These are phyloP conservation scores for Claviceps pazoutovae DNA, from an alignment of 2,329 filamentous ascomycete species.

Conservation along the genomic window DNA sequence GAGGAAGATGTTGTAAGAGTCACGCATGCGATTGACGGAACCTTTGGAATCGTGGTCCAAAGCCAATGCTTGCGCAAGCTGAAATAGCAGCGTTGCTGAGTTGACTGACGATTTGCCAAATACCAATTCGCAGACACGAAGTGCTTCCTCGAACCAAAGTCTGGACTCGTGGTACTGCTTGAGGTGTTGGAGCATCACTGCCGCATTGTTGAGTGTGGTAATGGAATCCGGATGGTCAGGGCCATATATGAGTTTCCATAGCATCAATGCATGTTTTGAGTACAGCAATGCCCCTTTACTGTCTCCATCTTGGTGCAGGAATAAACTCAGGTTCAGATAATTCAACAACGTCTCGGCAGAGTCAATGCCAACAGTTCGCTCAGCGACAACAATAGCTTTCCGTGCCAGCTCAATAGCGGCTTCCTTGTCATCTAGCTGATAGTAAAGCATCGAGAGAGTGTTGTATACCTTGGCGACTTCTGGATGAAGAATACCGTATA, in stretches of 20 bases:
- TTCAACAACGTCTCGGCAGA: slow-evolving; percentile 86
- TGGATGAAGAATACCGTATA: slow-evolving; percentile 92
- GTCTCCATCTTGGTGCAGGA: slow-evolving; percentile 84
- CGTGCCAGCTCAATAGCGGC: slow-evolving; percentile 88
- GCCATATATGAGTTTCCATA: slow-evolving; percentile 97
- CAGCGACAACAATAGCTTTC: slow-evolving; percentile 91
- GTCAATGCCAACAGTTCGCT: slow-evolving; percentile 87
- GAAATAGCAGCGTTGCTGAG: slow-evolving; percentile 89
- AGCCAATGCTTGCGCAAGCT: slow-evolving; percentile 87
- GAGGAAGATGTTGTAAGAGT: slow-evolving; percentile 93
- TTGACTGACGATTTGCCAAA: slow-evolving; percentile 86
- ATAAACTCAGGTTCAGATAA: slow-evolving; percentile 90
- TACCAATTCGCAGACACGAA: slow-evolving; percentile 76
- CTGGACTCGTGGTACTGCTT: slow-evolving; percentile 92
- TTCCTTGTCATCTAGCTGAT: slow-evolving; percentile 94
- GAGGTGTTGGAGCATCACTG: slow-evolving; percentile 92
- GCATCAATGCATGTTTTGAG: slow-evolving; percentile 78
- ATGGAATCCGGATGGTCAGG: slow-evolving; percentile 91
- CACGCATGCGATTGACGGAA: slow-evolving; percentile 85
- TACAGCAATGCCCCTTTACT: slow-evolving; percentile 79
- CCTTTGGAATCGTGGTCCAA: slow-evolving; percentile 91
- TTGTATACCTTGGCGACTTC: slow-evolving; percentile 95
- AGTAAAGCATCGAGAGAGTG: slow-evolving; percentile 88
- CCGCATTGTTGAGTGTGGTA: slow-evolving; percentile 96
- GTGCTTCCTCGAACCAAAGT: slow-evolving; percentile 89